Percentiles rank a stretch among this genome's conserved stretches.
These are phyloP conservation scores for Peronospora tabacina DNA, from an alignment of 352 stramenopile genomes.

Conservation along the genomic window DNA sequence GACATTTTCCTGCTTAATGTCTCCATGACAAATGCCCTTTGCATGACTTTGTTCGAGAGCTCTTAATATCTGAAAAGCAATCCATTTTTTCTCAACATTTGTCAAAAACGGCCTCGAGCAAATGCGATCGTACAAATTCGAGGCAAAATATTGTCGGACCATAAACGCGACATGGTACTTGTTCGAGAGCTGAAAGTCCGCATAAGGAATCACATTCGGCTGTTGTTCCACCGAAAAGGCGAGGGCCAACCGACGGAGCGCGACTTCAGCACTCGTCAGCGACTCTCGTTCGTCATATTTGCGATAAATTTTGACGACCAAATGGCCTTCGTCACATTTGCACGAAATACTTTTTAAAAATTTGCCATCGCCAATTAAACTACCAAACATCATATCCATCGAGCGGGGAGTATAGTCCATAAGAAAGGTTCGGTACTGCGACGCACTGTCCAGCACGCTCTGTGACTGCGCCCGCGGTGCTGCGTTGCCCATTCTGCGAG, in stretches of 20 bases:
- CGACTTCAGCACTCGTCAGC: conserved; percentile 43
- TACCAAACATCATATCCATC: conserved; percentile 84
- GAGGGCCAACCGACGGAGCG: conserved; percentile 43
- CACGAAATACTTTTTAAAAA: conserved; percentile 87
- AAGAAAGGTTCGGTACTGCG: conserved; percentile 81
- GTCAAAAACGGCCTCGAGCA: conserved; percentile 93
- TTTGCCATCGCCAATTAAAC: conserved; percentile 83
- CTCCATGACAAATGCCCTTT: conserved; percentile 92
- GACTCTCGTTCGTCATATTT: conserved; percentile 75
- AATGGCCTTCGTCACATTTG: conserved; percentile 75
- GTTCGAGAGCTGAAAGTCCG: conserved; percentile 62
- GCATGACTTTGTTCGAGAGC: conserved; percentile 91
- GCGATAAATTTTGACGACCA: conserved; percentile 87
- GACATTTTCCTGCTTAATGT: conserved; percentile 98
- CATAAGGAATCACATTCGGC: conserved; percentile 80
- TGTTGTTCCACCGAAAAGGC: conserved; percentile 63
- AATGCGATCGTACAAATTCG: conserved; percentile 95
- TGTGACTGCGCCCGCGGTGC: conserved; percentile 69
- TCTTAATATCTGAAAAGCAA: conserved; percentile 93
- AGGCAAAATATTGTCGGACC: conserved; percentile 93
- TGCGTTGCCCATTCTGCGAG: conserved; percentile 62
- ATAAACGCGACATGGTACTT: conserved; percentile 89
- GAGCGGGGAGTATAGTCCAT: conserved; percentile 80
- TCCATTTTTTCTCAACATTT: conserved; percentile 95
- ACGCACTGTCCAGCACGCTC: conserved; percentile 72